Percentiles rank a stretch among this genome's conserved stretches.
Conservation (phyloP, 257 asterid genomes). For the Fraxinus cuspidata region DNA sequence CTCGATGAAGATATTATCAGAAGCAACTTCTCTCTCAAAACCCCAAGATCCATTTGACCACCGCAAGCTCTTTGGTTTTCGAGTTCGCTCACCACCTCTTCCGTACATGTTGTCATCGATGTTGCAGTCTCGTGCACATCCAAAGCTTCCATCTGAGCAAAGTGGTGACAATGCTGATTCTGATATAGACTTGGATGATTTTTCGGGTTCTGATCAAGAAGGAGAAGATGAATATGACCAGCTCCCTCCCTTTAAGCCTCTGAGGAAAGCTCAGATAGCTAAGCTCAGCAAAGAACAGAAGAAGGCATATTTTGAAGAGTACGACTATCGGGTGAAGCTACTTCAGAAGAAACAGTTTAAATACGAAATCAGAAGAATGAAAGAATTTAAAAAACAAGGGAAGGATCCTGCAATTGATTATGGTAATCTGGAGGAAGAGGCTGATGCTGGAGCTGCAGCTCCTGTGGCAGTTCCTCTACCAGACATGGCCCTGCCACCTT, state of each 20-base stretch:
- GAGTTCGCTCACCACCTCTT: slow-evolving; percentile 86
- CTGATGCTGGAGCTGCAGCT: slow-evolving; percentile 78
- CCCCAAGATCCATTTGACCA: slow-evolving; percentile 82
- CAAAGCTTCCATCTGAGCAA: slow-evolving; percentile 78
- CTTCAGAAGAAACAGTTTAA: slow-evolving; percentile 92
- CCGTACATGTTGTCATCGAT: slow-evolving; percentile 90
- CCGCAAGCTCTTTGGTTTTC: slow-evolving; percentile 73
- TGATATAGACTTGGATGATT: slow-evolving; percentile 85
- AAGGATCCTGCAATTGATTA: slow-evolving; percentile 43
- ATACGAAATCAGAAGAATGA: slow-evolving; percentile 81
- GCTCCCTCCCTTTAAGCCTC: slow-evolving; percentile 97
- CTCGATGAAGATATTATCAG: slow-evolving; percentile 81
- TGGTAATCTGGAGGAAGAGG: slow-evolving; percentile 66
- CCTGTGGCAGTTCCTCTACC: slow-evolving; percentile 96
- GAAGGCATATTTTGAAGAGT: slow-evolving; percentile 91
- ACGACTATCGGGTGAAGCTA: slow-evolving; percentile 89
- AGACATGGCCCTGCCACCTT: slow-evolving; percentile 90
- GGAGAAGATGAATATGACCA: slow-evolving; percentile 95
- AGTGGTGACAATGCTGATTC: slow-evolving; percentile 79
- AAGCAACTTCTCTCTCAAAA: slow-evolving; percentile 66
- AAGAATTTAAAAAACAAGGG: slow-evolving; percentile 64
- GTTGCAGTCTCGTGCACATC: slow-evolving; percentile 91
- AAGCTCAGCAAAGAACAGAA: slow-evolving; percentile 75
- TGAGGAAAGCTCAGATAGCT: slow-evolving; percentile 65
- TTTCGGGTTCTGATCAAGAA: slow-evolving; percentile 72